phyloP scores from a whole-genome alignment of 129 eudicot genomes.

The sunflower (Helianthus annuus) region HanXRQr2.0-SUNRISE NC_035444.2:74072165-74072664 shows the following conservation, averaged over 20 bases:
- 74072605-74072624: background rate
- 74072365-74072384: constrained; percentile 44
- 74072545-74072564: constrained; percentile 4
- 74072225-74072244: background rate
- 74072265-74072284: constrained; percentile 52
- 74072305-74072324: constrained; percentile 16
- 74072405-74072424: constrained; percentile 48
- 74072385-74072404: constrained; percentile 43
- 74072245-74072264: constrained; percentile 8
- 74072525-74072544: constrained; percentile 14
- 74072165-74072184: background rate
- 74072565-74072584: constrained; percentile 36
- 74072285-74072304: constrained; percentile 29
- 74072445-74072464: constrained; percentile 3
- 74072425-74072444: constrained; percentile 33
- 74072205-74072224: constrained; percentile 16
- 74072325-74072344: constrained; percentile 23
- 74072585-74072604: constrained; percentile 23
- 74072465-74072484: background rate
- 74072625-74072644: background rate
- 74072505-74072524: background rate
- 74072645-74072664: background rate
- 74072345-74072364: constrained; percentile 43
- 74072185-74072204: background rate
- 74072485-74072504: background rate